Evolutionary conservation across 1,139 yeast species (phyloP), one percentile per base, ranked within the genome.

Genomic region (Saccharomyces hybrid): DNA sequence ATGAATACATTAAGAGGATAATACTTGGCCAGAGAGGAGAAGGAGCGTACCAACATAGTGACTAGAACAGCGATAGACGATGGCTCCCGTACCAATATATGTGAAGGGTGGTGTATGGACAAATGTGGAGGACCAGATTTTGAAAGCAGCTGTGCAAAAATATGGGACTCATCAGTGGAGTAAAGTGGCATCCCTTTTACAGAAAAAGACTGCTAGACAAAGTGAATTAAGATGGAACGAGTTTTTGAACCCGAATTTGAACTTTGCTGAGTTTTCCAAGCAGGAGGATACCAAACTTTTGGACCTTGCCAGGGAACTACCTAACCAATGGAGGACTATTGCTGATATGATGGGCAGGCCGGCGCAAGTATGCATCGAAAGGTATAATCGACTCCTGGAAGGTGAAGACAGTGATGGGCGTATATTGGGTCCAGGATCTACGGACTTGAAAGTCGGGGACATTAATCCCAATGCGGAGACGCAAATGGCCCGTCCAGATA

Each of bases 111-210:
- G 95, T 46, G 84, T 82, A 1, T 91, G 98, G 98, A 84, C 95
- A 2, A 85, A 88, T 66, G 83, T 87, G 7, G 98, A 91, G 57
- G 98, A 91, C 71, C 93, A 88, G 68, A 86, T 91, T 50, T 75
- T 93, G 51, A 84, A 86, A 62, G 96, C 97, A 0, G 97, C 97
- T 1, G 87, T 93, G 2, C 82, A 95, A 50, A 93, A 93, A 67
- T 93, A 93, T 69, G 99, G 99, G 0, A 75, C 90, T 25, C 90
- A 88, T 61, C 97, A 93, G 66, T 93, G 99, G 99, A 82, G 93
- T 5, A 80, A 97, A 52, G 95, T 93, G 3, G 88, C 97, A 2
- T 89, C 97, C 0, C 75, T 93, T 54, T 73, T 93, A 46, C 86
- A 90, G 13, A 83, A 86, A 66, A 93, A 91, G 70, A 84, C 90